Evolutionary conservation across 768 basidiomycete genomes (phyloP).

Genomic region (Rhizopogon salebrosus): DNA sequence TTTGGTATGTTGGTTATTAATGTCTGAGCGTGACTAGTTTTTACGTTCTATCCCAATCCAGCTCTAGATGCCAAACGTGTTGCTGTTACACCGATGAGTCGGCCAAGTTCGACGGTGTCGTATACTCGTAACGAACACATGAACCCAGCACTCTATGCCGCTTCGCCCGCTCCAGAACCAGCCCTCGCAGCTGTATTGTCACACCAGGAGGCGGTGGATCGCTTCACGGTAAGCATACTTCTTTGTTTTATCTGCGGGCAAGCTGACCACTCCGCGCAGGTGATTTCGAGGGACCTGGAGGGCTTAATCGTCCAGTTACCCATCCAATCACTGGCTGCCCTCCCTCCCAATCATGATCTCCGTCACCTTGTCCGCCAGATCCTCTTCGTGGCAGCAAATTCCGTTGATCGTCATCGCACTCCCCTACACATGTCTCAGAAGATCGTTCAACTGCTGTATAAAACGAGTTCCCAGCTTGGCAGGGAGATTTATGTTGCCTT

Average conservation of each 20-base stretch:
- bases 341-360: constrained; percentile 83
- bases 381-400: constrained; percentile 73
- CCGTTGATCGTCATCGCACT: constrained; percentile 76
- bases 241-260: constrained; percentile 19
- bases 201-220: constrained; percentile 85
- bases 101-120: constrained; percentile 68
- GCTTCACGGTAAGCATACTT: constrained; percentile 58
- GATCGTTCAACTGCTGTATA: constrained; percentile 92
- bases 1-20: constrained; percentile 51
- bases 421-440: constrained; percentile 94
- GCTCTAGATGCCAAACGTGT: constrained; percentile 56
- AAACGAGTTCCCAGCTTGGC: constrained; percentile 78
- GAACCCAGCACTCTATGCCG: constrained; percentile 43
- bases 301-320: constrained; percentile 74
- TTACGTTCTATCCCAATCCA: constrained; percentile 19
- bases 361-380: constrained; percentile 82
- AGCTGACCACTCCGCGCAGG: constrained; percentile 7
- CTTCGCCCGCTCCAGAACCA: constrained; percentile 62
- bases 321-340: constrained; percentile 56
- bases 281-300: constrained; percentile 61
- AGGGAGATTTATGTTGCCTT: constrained; percentile 91
- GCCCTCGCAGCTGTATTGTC: constrained; percentile 40
- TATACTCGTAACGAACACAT: constrained; percentile 48
- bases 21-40: neutral
- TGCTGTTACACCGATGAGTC: constrained; percentile 38